A percentile compares a stretch with the other conserved stretches of the same genome.
Evolutionary conservation across 768 basidiomycete genomes (phyloP).

Genomic region (Inosperma sp.): DNA sequence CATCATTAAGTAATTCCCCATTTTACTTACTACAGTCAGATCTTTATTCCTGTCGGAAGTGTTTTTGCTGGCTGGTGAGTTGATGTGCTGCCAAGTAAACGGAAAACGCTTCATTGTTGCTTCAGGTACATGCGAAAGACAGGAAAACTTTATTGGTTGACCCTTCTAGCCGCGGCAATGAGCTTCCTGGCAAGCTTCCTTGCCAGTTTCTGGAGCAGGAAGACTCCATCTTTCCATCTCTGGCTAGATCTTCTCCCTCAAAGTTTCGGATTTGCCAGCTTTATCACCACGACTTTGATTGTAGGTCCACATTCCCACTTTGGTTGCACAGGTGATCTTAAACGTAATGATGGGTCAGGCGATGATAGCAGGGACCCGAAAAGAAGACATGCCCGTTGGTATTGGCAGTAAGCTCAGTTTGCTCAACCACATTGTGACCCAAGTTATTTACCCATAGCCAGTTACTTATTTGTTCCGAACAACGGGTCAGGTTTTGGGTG

Average conservation of each 20-base stretch:
- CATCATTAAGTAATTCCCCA: slow-evolving; percentile 10
- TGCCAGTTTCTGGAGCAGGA: slow-evolving; percentile 63
- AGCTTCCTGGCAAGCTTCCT: slow-evolving; percentile 55
- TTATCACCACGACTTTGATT: slow-evolving; percentile 84
- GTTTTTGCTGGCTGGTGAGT: slow-evolving; percentile 86
- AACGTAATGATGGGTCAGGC: slow-evolving; percentile 46
- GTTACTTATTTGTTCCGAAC: slow-evolving; percentile 93
- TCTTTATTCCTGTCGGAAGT: slow-evolving; percentile 80
- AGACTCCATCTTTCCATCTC: slow-evolving; percentile 55
- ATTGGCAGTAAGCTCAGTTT: slow-evolving; percentile 66
- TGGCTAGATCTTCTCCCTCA: slow-evolving; percentile 80
- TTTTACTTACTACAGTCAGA: slow-evolving; percentile 34
- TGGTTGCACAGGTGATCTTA: slow-evolving; percentile 8
- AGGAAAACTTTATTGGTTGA: slow-evolving; percentile 78
- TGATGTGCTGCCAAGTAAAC: slow-evolving; percentile 20
- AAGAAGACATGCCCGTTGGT: slow-evolving; percentile 81
- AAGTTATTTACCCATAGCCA: slow-evolving; percentile 28
- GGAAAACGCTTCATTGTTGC: slow-evolving; percentile 12
- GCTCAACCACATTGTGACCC: slow-evolving; percentile 15
- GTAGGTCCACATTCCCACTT: slow-evolving; percentile 40
- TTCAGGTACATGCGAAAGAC: slow-evolving; percentile 79
- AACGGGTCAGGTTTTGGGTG: slow-evolving; percentile 93
- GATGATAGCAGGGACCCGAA: slow-evolving; percentile 77
- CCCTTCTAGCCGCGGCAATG: slow-evolving; percentile 58
- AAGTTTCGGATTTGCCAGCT: slow-evolving; percentile 78